A percentile compares a stretch with the other conserved stretches of the same genome.
Evolutionary conservation across 371 early-diverging fungal genomes (phyloP).

Genomic region (Syncephalastrum monosporum): DNA sequence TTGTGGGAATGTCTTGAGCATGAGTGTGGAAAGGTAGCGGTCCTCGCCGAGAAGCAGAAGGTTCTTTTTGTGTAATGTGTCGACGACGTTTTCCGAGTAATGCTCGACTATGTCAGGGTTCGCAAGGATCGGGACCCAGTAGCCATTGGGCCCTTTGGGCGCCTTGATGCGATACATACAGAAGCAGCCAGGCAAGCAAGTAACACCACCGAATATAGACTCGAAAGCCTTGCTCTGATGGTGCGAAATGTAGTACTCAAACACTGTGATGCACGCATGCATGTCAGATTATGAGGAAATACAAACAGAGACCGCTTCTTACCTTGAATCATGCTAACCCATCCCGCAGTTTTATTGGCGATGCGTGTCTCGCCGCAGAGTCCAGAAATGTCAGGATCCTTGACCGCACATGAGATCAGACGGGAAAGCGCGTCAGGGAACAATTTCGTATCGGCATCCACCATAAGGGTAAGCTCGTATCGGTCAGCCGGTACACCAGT

Average conservation of each 20-base stretch:
- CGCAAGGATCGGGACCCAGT: slow-evolving; percentile 78
- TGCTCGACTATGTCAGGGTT: slow-evolving; percentile 86
- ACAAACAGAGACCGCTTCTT: slow-evolving; percentile 1
- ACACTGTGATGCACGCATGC: slow-evolving; percentile 47
- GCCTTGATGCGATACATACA: slow-evolving; percentile 94
- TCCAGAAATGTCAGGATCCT: slow-evolving; percentile 76
- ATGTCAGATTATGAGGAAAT: background rate
- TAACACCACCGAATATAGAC: slow-evolving; percentile 94
- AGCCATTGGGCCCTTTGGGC: slow-evolving; percentile 70
- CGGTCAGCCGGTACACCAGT: slow-evolving; percentile 82
- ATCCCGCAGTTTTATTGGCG: slow-evolving; percentile 77
- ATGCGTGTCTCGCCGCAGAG: slow-evolving; percentile 91
- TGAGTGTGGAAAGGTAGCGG: slow-evolving; percentile 93
- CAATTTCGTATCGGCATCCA: slow-evolving; percentile 96
- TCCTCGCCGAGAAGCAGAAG: slow-evolving; percentile 93
- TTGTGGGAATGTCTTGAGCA: slow-evolving; percentile 89
- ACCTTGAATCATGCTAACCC: slow-evolving; percentile 90
- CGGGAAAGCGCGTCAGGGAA: slow-evolving; percentile 76
- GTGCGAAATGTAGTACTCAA: slow-evolving; percentile 96
- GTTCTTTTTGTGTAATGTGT: slow-evolving; percentile 95
- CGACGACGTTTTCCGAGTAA: slow-evolving; percentile 88
- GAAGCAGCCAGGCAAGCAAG: slow-evolving; percentile 97
- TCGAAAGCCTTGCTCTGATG: slow-evolving; percentile 94
- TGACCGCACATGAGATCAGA: slow-evolving; percentile 68
- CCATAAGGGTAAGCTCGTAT: slow-evolving; percentile 93